A percentile compares a stretch with the other conserved stretches of the same genome.
Evolutionary conservation across 73 alveolate genomes (phyloP).

Genomic region (Chromera velia): DNA sequence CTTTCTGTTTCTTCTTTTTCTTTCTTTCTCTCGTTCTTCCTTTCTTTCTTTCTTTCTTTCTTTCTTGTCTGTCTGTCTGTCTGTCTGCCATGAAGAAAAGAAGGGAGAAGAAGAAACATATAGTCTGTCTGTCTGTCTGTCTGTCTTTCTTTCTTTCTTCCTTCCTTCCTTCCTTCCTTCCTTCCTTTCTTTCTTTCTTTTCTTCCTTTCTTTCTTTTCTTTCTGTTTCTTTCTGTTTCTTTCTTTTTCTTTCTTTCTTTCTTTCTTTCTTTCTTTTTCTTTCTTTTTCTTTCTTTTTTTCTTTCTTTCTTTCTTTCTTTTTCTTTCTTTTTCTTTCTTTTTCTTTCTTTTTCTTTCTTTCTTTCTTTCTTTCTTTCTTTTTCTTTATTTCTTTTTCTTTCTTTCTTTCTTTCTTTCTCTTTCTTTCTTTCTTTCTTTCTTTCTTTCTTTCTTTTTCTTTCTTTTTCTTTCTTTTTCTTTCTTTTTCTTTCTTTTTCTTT

Average conservation of each 20-base stretch:
- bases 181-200: neutral
- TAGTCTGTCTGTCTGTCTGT: too few species aligned
- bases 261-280: neutral
- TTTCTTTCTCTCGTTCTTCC: neutral
- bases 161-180: neutral
- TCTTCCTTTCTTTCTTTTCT: neutral
- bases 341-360: neutral
- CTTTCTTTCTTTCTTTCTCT: neutral
- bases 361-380: neutral
- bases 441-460: neutral
- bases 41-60: neutral
- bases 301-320: neutral
- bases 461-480: neutral
- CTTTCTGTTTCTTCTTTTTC: neutral
- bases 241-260: neutral
- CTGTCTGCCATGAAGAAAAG: too few species aligned
- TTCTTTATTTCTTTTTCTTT: neutral
- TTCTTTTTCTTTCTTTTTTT: neutral
- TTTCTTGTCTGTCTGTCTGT: too few species aligned
- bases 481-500: neutral
- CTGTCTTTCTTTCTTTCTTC: too few species aligned
- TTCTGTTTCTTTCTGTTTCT: neutral
- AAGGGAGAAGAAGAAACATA: too few species aligned
- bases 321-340: neutral
- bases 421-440: neutral